Evolutionary conservation across 805 yeast genomes (phyloP), one percentile per base, ranked within the genome.

Genomic region (Dipodascus albidus): DNA sequence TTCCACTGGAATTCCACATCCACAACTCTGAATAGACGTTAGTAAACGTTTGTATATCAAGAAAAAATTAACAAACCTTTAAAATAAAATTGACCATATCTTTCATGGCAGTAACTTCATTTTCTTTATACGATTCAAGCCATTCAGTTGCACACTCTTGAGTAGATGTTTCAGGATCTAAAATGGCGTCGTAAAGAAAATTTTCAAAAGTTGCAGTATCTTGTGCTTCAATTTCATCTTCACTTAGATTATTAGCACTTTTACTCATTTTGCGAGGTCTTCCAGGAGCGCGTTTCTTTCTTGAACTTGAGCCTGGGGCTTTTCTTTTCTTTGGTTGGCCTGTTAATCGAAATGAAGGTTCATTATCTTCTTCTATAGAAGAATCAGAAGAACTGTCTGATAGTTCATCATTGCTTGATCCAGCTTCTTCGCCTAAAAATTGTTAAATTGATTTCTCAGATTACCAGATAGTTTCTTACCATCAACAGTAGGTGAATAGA

Each of bases 31-130:
- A 15, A 33, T 15, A 23, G 14, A 1, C 27, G 27, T 14, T 20
- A 23, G n/a, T 24, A 22, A 21, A 50, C 20, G 38, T 21, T n/a
- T 3, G 21, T 3, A 33, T 1, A 48, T 14, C 14, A 42, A n/a
- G 27, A 17, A 17, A 14, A 2, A 17, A 17, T 21, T 8, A 22
- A 47, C 57, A 2, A 50, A 58, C 62, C 41, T 89, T 73, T 44
- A 90, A 68, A 0, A 87, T 59, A 50, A 88, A 72, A 65, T 90
- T 89, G 47, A 89, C 68, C 51, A 89, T 67, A 38, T 78, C 79
- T 48, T 80, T 77, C 51, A 86, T 67, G 1, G 89, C 82, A 14
- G 63, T 64, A 53, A 72, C 70, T 50, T 72, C 66, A 54, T 72
- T 70, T 9, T 64, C 68, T 48, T 66, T 69, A 58, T 79, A 83